Percentiles rank a stretch among this genome's conserved stretches.
phyloP scores from a whole-genome alignment of 2,329 filamentous ascomycete genomes.

The Leptoxyphium fumago region DNA sequence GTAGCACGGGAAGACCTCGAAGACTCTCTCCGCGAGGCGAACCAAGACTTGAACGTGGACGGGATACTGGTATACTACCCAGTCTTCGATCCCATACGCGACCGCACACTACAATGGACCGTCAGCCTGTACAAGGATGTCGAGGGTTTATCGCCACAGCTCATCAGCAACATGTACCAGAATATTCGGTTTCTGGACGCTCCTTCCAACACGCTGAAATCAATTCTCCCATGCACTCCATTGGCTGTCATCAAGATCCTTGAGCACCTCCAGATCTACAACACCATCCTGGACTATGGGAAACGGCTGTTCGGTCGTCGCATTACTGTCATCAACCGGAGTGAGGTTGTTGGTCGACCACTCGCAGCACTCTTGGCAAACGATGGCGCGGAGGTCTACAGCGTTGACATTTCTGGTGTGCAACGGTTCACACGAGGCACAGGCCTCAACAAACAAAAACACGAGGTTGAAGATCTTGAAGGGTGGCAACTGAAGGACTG shows the following conservation, averaged over 20 bases:
- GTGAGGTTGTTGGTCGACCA: slow-evolving; percentile 86
- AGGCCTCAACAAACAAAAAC: slow-evolving; percentile 70
- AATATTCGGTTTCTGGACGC: slow-evolving; percentile 89
- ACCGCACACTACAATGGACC: slow-evolving; percentile 91
- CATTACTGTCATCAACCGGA: slow-evolving; percentile 91
- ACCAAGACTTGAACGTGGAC: slow-evolving; percentile 61
- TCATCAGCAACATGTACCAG: slow-evolving; percentile 99
- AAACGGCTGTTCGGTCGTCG: slow-evolving; percentile 88
- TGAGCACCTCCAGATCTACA: slow-evolving; percentile 92
- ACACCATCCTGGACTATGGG: slow-evolving; percentile 80
- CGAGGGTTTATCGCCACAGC: slow-evolving; percentile 82
- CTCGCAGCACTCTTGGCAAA: slow-evolving; percentile 88
- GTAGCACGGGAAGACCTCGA: slow-evolving; percentile 81
- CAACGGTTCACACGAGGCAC: slow-evolving; percentile 84
- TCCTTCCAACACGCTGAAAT: slow-evolving; percentile 65
- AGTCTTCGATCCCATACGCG: slow-evolving; percentile 80
- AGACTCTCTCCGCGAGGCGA: slow-evolving; percentile 73
- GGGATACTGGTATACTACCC: slow-evolving; percentile 98
- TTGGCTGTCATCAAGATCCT: slow-evolving; percentile 94
- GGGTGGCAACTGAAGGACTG: slow-evolving; percentile 69
- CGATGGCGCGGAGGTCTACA: slow-evolving; percentile 90
- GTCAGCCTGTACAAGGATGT: slow-evolving; percentile 86
- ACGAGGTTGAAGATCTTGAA: slow-evolving; percentile 74
- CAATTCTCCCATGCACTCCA: slow-evolving; percentile 86
- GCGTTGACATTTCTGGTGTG: slow-evolving; percentile 79